Evolutionary conservation across 2,329 filamentous ascomycete genomes (phyloP).

Genomic region (Emergomyces pasteurianus): DNA sequence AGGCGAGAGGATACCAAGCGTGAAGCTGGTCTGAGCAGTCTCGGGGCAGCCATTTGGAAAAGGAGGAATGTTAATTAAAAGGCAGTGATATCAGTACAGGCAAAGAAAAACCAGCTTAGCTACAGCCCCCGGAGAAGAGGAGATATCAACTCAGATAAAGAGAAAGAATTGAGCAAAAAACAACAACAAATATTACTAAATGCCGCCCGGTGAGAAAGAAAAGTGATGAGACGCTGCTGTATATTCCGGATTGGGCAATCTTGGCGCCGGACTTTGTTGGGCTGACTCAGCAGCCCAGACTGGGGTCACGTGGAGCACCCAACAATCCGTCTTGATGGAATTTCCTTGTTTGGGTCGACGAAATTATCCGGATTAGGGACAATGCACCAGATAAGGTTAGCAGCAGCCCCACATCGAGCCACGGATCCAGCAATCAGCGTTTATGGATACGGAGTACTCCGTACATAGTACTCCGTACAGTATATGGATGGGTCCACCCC

Average conservation of each 20-base stretch:
- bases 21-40: slow-evolving; percentile 53
- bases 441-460: too few relatives aligned
- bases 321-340: neutral
- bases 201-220: neutral
- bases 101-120: slow-evolving; percentile 41
- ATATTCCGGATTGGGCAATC: neutral
- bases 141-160: neutral
- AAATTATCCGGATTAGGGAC: neutral
- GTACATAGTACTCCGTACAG: neutral
- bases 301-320: neutral
- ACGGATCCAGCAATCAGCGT: too few relatives aligned
- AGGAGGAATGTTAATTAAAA: slow-evolving; percentile 26
- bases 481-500: neutral
- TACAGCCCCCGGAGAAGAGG: slow-evolving; percentile 12
- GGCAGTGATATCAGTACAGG: slow-evolving; percentile 40
- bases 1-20: slow-evolving; percentile 48
- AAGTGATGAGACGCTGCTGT: neutral
- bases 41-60: slow-evolving; percentile 48
- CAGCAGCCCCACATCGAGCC: neutral
- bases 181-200: neutral
- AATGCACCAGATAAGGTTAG: neutral
- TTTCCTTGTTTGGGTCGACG: neutral
- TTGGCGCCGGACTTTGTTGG: slow-evolving; percentile 1
- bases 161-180: neutral
- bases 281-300: neutral